These are phyloP conservation scores for Thielaviopsis cerberus DNA, from an alignment of 2,329 filamentous ascomycete species.

Conservation along the genomic window DNA sequence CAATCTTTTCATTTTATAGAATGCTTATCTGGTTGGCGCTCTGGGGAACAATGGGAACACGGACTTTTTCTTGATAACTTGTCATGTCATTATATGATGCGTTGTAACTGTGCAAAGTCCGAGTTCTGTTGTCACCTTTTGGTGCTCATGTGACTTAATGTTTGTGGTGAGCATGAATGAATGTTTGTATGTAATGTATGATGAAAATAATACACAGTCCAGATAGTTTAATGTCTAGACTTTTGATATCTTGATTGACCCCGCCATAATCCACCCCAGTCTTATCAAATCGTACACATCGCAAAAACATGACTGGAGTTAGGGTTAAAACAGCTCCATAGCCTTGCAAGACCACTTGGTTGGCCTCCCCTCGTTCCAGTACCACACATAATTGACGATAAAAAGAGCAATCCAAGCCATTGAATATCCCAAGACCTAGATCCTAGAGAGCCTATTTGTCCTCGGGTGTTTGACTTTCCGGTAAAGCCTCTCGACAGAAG, in stretches of 20 bases:
- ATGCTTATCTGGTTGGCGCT: constrained; percentile 16
- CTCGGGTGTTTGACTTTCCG: neutral
- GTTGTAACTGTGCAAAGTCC: neutral
- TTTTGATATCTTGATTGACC: neutral
- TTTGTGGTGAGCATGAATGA: neutral
- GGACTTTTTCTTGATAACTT: constrained; percentile 20
- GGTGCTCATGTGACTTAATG: neutral
- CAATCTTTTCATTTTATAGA: constrained; percentile 7
- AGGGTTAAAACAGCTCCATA: neutral
- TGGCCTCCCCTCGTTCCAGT: neutral
- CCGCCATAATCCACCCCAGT: neutral
- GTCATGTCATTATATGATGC: constrained; percentile 1
- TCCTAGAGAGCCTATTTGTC: neutral
- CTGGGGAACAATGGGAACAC: constrained; percentile 22
- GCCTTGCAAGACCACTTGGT: neutral
- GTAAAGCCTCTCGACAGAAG: no score
- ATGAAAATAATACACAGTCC: neutral
- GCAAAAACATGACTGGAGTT: neutral
- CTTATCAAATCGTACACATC: neutral
- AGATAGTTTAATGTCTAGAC: neutral
- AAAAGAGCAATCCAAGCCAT: neutral
- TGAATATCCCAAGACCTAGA: neutral
- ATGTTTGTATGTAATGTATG: neutral
- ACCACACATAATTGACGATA: neutral
- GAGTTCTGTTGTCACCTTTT: neutral